phyloP scores from a whole-genome alignment of 2,329 filamentous ascomycete species.

The Metarhizium sp. region DNA sequence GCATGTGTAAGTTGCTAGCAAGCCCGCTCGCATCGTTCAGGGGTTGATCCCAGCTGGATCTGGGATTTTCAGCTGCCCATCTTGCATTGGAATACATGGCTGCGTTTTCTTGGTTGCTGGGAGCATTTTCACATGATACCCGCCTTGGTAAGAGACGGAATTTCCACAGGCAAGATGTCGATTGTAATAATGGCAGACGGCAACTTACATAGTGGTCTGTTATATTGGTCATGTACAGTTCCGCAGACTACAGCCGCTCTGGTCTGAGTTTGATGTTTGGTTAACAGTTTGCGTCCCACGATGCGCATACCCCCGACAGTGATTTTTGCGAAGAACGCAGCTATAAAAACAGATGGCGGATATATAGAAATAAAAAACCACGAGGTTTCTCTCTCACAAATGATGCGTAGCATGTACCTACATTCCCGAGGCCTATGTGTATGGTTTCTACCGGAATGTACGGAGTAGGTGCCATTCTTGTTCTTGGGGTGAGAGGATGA shows the following conservation, averaged over 20 bases:
- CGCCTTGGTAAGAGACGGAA: background rate
- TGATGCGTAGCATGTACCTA: too few species aligned
- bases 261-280: too few species aligned
- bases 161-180: background rate
- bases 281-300: too few species aligned
- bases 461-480: too few species aligned
- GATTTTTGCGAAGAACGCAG: too few species aligned
- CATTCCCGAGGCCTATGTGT: too few species aligned
- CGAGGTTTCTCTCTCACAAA: too few species aligned
- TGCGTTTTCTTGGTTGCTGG: background rate
- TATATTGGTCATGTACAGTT: background rate
- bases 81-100: background rate
- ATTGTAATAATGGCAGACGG: background rate
- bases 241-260: background rate
- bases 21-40: background rate
- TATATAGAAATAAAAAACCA: too few species aligned
- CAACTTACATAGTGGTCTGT: background rate
- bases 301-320: too few species aligned
- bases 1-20: background rate
- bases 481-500: too few species aligned
- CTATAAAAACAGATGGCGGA: too few species aligned
- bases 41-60: background rate
- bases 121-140: slow-evolving; percentile 3
- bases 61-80: background rate
- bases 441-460: too few species aligned